phyloP scores from a whole-genome alignment of 179 eudicot genomes.

The Beta corolliflora region DNA sequence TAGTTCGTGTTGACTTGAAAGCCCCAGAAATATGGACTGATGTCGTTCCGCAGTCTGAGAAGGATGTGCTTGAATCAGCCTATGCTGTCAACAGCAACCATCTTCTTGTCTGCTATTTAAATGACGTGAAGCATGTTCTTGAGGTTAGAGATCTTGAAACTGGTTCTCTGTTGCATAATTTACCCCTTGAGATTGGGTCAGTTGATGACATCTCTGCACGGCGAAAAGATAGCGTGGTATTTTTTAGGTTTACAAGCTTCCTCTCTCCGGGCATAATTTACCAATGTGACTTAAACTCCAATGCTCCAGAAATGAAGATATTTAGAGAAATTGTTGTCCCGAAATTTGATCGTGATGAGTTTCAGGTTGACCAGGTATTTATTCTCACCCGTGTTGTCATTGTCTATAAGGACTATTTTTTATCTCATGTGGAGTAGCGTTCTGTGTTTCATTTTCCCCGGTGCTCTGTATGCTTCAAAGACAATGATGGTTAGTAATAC shows the following conservation, averaged over 20 bases:
- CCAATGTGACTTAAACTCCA: constrained; percentile 59
- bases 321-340: constrained; percentile 84
- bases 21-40: constrained; percentile 77
- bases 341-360: constrained; percentile 80
- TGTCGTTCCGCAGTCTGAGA: constrained; percentile 66
- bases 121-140: constrained; percentile 75
- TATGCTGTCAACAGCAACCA: constrained; percentile 67
- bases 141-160: constrained; percentile 78
- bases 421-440: background rate
- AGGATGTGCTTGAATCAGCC: constrained; percentile 88
- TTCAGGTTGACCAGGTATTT: constrained; percentile 76
- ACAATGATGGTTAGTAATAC: background rate
- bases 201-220: constrained; percentile 70
- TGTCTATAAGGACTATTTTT: no score
- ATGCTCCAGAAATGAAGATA: constrained; percentile 65
- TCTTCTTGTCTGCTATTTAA: constrained; percentile 74
- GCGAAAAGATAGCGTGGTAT: constrained; percentile 62
- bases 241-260: constrained; percentile 82
- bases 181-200: constrained; percentile 88
- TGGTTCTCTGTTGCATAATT: constrained; percentile 62
- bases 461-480: background rate
- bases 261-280: constrained; percentile 83
- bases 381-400: background rate
- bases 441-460: background rate
- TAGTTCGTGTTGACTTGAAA: constrained; percentile 80